Conservation (phyloP, 768 basidiomycete genomes). For the Leccinum aurantiacum region DNA sequence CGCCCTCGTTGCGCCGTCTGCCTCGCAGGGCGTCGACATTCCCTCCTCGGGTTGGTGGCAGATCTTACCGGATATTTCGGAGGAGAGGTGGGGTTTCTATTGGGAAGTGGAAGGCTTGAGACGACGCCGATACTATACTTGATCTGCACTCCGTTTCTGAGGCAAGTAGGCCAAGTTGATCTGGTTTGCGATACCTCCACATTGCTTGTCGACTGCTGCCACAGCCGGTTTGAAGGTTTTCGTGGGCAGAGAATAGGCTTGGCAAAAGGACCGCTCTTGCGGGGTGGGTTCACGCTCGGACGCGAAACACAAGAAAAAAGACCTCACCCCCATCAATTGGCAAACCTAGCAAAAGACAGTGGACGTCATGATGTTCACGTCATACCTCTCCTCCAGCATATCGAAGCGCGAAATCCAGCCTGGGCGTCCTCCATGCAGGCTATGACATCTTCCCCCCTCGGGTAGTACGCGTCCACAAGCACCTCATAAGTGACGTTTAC, state of each 20-base stretch:
- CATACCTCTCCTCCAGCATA: slow-evolving; percentile 20
- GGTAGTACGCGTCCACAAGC: slow-evolving; percentile 31
- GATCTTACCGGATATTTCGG: slow-evolving; percentile 22
- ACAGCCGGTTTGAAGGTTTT: slow-evolving; percentile 23
- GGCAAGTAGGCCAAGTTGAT: neutral
- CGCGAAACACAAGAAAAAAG: neutral
- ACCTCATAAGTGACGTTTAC: slow-evolving; percentile 27
- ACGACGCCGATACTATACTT: neutral
- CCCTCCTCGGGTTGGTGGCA: slow-evolving; percentile 13
- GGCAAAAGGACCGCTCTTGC: slow-evolving; percentile 20
- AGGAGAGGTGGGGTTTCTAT: slow-evolving; percentile 8
- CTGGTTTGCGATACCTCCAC: slow-evolving; percentile 24
- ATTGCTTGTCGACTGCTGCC: slow-evolving; percentile 23
- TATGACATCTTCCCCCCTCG: slow-evolving; percentile 14
- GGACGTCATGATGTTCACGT: slow-evolving; percentile 29
- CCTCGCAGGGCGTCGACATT: neutral
- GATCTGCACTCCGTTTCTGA: too few species aligned
- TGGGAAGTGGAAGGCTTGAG: neutral
- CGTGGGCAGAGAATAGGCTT: neutral
- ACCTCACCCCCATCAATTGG: slow-evolving; percentile 37
- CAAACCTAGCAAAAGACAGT: slow-evolving; percentile 50
- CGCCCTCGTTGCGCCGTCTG: neutral
- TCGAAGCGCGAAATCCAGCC: slow-evolving; percentile 15
- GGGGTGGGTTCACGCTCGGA: slow-evolving; percentile 7
- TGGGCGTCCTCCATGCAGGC: slow-evolving; percentile 39